Percentiles rank a stretch among this genome's conserved stretches.
Conservation (phyloP, 495 filamentous ascomycete genomes). For the Penicillium cosmopolitanum region DNA sequence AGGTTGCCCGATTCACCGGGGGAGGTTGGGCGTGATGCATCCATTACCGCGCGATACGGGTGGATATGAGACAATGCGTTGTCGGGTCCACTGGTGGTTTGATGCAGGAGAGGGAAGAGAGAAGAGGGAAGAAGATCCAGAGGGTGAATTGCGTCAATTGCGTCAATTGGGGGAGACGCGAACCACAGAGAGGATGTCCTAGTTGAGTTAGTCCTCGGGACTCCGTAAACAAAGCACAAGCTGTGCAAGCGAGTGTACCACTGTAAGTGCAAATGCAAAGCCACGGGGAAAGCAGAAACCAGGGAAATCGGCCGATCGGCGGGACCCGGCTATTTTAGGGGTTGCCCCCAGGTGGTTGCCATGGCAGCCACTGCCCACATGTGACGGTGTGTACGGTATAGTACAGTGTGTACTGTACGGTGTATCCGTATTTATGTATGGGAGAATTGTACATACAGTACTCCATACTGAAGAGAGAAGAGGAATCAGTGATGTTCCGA, state of each 20-base stretch:
- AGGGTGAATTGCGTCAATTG: neutral
- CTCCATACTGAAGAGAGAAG: neutral
- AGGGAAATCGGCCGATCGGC: conserved; percentile 2
- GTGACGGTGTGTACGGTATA: neutral
- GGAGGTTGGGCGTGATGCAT: conserved; percentile 11
- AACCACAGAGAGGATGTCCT: neutral
- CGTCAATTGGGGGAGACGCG: neutral
- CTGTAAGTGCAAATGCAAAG: neutral
- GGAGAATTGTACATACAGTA: neutral
- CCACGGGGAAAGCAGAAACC: neutral
- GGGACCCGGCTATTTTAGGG: neutral
- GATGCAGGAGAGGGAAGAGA: neutral
- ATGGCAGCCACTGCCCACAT: neutral
- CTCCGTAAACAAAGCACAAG: neutral
- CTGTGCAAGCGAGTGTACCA: neutral
- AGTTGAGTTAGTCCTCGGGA: too few relatives aligned
- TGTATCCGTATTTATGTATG: neutral
- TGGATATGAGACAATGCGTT: conserved; percentile 9
- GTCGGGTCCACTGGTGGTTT: conserved; percentile 6
- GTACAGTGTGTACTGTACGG: neutral
- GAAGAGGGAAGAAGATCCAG: neutral
- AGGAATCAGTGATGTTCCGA: neutral
- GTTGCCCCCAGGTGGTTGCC: neutral
- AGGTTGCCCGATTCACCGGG: conserved; percentile 13
- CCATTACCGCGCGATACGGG: neutral